phyloP scores from a whole-genome alignment of 1,284 basidiomycete genomes.

The Tilletia setariae region DNA sequence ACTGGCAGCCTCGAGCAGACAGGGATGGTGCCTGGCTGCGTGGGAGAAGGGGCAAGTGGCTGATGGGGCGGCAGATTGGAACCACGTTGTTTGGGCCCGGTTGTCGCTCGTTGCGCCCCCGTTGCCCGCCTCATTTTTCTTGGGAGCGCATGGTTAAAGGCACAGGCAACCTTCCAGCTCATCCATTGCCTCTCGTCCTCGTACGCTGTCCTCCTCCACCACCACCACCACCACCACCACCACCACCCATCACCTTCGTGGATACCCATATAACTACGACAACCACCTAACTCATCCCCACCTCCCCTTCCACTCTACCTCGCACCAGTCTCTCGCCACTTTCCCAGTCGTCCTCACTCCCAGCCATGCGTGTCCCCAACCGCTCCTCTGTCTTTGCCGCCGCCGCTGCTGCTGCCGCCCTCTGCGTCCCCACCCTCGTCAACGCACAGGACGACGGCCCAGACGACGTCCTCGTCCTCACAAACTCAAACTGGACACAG shows the following conservation, averaged over 20 bases:
- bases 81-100: not conserved
- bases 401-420: constrained; percentile 6
- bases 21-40: not conserved
- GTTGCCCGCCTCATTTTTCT: not conserved
- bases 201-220: not conserved
- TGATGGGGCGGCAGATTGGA: not conserved
- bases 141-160: too few species aligned
- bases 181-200: too few species aligned
- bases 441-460: constrained; percentile 64
- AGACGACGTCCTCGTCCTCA: constrained; percentile 80
- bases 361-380: constrained; percentile 9
- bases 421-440: not conserved
- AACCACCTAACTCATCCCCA: not conserved
- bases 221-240: not conserved
- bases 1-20: not conserved
- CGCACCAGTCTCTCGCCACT: not conserved
- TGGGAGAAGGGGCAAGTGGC: not conserved
- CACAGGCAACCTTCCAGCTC: too few species aligned
- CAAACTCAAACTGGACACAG: constrained; percentile 69
- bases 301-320: not conserved
- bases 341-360: not conserved
- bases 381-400: not conserved
- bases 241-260: not conserved
- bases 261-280: not conserved
- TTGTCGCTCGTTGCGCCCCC: too few species aligned